Conservation (phyloP, 176 grass and related monocot species). For the Poa annua region DNA sequence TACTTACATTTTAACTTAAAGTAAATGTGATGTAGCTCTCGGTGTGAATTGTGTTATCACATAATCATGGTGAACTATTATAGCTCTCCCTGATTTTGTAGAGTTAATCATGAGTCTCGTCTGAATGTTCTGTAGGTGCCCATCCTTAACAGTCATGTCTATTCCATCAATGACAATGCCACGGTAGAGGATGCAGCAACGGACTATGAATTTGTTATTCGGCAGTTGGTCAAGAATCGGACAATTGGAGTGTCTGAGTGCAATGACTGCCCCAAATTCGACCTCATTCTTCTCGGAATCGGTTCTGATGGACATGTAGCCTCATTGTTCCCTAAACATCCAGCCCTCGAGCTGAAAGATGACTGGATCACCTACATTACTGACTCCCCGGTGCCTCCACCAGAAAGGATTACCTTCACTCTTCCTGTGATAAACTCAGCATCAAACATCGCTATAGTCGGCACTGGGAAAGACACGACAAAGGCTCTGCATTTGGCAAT, state of each 20-base stretch:
- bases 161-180: constrained; percentile 61
- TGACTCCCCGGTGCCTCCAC: constrained; percentile 59
- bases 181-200: constrained; percentile 64
- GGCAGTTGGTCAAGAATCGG: constrained; percentile 62
- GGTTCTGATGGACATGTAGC: constrained; percentile 63
- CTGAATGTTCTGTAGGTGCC: constrained; percentile 50
- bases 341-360: constrained; percentile 51
- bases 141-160: constrained; percentile 67
- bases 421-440: constrained; percentile 67
- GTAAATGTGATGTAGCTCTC: not conserved
- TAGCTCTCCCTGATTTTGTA: not conserved
- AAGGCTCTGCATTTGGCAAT: constrained; percentile 44
- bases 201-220: constrained; percentile 64
- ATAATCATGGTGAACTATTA: not conserved
- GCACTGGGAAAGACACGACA: constrained; percentile 61
- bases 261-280: constrained; percentile 74
- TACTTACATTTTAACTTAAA: no score
- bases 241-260: constrained; percentile 47
- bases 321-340: constrained; percentile 62
- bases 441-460: constrained; percentile 55
- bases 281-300: constrained; percentile 58
- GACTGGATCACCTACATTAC: constrained; percentile 71
- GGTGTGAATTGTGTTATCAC: not conserved
- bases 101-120: constrained; percentile 27
- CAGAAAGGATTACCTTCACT: constrained; percentile 75